Conservation (phyloP, 176 grass and related monocot genomes). For the Paspalum notatum region DNA sequence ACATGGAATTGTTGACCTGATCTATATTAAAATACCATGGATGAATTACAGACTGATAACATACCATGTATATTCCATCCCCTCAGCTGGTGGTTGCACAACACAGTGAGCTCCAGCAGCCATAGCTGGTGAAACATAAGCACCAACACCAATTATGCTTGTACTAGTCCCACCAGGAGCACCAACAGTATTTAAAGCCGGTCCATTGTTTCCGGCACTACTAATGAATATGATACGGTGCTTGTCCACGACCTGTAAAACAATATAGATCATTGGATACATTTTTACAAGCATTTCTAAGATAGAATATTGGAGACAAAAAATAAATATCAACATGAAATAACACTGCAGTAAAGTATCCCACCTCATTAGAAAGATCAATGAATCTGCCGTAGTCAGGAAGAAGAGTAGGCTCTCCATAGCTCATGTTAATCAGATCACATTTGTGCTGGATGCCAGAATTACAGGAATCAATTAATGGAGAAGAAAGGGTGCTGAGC, state of each 20-base stretch:
- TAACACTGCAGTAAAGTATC: slow-evolving; percentile 30
- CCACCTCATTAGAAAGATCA: slow-evolving; percentile 96
- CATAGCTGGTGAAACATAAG: slow-evolving; percentile 98
- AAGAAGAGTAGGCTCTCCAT: slow-evolving; percentile 89
- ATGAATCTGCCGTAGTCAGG: slow-evolving; percentile 97
- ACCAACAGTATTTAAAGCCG: slow-evolving; percentile 89
- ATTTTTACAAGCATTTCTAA: slow-evolving; percentile 32
- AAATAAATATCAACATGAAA: slow-evolving; percentile 31
- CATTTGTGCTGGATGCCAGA: slow-evolving; percentile 91
- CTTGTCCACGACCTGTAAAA: slow-evolving; percentile 85
- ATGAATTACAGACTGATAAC: slow-evolving; percentile 1
- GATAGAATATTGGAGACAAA: slow-evolving; percentile 11
- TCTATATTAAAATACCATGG: slow-evolving; percentile 5
- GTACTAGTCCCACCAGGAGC: slow-evolving; percentile 96
- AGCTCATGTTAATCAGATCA: slow-evolving; percentile 99
- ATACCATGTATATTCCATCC: slow-evolving; percentile 98
- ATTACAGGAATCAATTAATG: slow-evolving; percentile 34
- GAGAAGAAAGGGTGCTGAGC: slow-evolving; percentile 5
- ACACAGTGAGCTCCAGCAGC: slow-evolving; percentile 97
- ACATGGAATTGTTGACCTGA: not conserved
- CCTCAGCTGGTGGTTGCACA: slow-evolving; percentile 79
- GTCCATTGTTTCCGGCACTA: slow-evolving; percentile 90
- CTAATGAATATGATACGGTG: slow-evolving; percentile 94
- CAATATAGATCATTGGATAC: slow-evolving; percentile 44
- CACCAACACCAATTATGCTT: slow-evolving; percentile 97